These are phyloP conservation scores for Dioszegia crocea DNA, from an alignment of 768 basidiomycete genomes.

Conservation along the genomic window DNA sequence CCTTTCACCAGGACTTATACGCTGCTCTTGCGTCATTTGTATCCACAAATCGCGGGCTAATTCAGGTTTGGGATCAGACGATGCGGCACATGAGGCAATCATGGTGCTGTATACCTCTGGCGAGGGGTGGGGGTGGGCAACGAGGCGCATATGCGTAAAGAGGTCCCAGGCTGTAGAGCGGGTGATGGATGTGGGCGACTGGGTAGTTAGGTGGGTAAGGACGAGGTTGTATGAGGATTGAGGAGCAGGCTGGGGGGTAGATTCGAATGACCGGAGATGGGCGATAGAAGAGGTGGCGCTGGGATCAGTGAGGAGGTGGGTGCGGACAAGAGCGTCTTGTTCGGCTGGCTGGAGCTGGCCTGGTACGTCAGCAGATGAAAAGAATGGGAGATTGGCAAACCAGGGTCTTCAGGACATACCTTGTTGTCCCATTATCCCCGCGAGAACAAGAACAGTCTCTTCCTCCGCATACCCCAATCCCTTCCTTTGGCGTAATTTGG, in stretches of 20 bases:
- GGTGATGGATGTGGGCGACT: constrained; percentile 52
- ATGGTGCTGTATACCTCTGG: constrained; percentile 70
- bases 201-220: constrained; percentile 52
- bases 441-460: background rate
- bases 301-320: constrained; percentile 52
- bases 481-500: background rate
- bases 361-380: background rate
- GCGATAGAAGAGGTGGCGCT: constrained; percentile 63
- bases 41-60: constrained; percentile 87
- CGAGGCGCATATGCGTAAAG: constrained; percentile 92
- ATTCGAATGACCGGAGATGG: constrained; percentile 70
- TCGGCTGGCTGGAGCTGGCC: background rate
- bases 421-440: constrained; percentile 11
- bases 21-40: constrained; percentile 77
- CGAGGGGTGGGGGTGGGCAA: constrained; percentile 78
- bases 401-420: background rate
- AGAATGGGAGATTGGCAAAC: too few species aligned
- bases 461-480: background rate
- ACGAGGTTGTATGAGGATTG: constrained; percentile 69
- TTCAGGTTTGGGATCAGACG: constrained; percentile 67
- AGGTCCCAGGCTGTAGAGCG: constrained; percentile 84
- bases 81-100: constrained; percentile 74
- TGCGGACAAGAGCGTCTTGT: constrained; percentile 55
- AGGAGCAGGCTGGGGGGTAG: constrained; percentile 60
- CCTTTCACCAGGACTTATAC: constrained; percentile 57